Base-by-base conservation (phyloP, 495 filamentous ascomycete genomes). In the Cercophora newfieldiana region DNA sequence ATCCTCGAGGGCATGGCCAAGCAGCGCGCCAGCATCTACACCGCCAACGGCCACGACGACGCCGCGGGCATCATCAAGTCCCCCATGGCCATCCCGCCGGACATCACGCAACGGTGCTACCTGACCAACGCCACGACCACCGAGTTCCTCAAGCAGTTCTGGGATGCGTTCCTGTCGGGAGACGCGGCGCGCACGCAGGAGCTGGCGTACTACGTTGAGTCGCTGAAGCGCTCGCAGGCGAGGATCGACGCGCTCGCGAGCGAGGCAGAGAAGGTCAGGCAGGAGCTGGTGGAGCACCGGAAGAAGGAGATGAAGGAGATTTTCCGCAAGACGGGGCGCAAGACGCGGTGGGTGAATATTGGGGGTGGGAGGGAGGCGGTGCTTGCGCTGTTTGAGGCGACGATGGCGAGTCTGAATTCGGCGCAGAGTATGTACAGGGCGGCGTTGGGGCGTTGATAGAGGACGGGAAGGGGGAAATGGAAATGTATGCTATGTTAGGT, bases 131-230 rank as follows among this genome's bases (percentile, higher is more conserved):
- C 93, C 48, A 97, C 95, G 0, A 92, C 93, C 0, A 90, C 89
- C 7, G 96, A 98, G 68, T 98, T 98, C 71, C 79, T 99, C n/a
- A 89, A 91, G 67, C 94, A 98, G 73, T 99, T 97, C 81, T 98
- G 94, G 94, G 81, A 86, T 37, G 86, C 91, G 3, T 97, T 95
- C 71, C 80, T 94, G 7, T 97, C 93, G 0, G 92, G 91, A 1
- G 90, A 95, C 50, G 14, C 68, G 7, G 86, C 89, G 50, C 87
- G 90, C n/a, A 88, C 90, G 0, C 79, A 80, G 24, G 93, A 97
- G 72, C 82, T 96, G 0, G 83, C 86, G 2, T 90, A 89, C 37
- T 80, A 97, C 37, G 87, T 90, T 18, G 90, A 96, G 68, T 90
- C 92, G 5, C 81, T 99, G 18, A 83, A 85, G 37, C 85, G 90